phyloP scores from a whole-genome alignment of 805 yeast genomes.

The Yarrowia keelungensis region DNA sequence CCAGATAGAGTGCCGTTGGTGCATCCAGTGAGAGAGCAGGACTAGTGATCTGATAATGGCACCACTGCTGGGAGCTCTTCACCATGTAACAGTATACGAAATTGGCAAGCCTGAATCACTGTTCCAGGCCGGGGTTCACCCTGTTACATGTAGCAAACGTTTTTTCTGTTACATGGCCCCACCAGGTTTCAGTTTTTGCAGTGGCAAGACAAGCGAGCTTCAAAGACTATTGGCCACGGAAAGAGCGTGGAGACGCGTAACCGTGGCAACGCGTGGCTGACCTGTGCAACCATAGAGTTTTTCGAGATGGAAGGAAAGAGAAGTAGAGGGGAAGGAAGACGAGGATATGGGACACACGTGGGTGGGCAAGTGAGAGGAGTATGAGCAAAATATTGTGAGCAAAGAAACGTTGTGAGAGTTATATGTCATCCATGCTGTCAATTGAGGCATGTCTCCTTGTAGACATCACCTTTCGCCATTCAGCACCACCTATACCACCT shows the following conservation, averaged over 20 bases:
- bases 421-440: too few relatives aligned
- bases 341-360: too few relatives aligned
- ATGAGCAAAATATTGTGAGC: too few relatives aligned
- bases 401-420: too few relatives aligned
- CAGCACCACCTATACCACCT: not conserved
- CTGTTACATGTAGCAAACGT: too few relatives aligned
- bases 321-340: not conserved
- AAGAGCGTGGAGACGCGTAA: constrained; percentile 23
- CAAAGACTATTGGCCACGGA: constrained; percentile 9
- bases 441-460: not conserved
- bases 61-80: too few relatives aligned
- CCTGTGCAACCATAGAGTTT: not conserved
- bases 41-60: too few relatives aligned
- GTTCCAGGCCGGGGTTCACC: too few relatives aligned
- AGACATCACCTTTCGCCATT: not conserved
- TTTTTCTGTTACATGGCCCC: not conserved
- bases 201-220: not conserved
- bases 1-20: constrained; percentile 19
- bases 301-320: not conserved
- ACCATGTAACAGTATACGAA: too few relatives aligned
- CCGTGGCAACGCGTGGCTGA: constrained; percentile 35
- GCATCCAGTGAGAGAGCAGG: not conserved
- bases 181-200: not conserved
- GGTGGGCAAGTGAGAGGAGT: too few relatives aligned
- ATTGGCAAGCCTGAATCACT: too few relatives aligned